phyloP scores from a whole-genome alignment of 495 filamentous ascomycete species.

The Evernia prunastri region DNA sequence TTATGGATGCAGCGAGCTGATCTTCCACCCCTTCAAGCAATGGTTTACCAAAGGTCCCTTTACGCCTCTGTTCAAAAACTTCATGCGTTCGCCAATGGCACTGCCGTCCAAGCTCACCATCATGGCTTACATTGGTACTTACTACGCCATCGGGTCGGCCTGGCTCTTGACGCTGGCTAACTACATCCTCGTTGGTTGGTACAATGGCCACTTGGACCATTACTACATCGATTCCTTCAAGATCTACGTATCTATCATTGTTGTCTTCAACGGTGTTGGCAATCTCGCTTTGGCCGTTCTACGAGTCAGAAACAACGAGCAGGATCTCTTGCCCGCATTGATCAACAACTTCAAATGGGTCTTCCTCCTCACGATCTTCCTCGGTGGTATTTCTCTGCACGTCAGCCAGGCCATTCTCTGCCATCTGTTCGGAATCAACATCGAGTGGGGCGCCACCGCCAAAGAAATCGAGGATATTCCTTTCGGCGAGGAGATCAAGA shows the following conservation, averaged over 20 bases:
- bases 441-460: slow-evolving; percentile 44
- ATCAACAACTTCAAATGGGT: slow-evolving; percentile 44
- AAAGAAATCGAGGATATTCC: slow-evolving; percentile 55
- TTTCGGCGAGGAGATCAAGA: slow-evolving; percentile 55
- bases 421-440: slow-evolving; percentile 44
- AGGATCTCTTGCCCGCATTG: slow-evolving; percentile 27
- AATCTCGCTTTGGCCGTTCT: slow-evolving; percentile 43
- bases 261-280: slow-evolving; percentile 42
- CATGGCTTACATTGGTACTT: slow-evolving; percentile 79
- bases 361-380: slow-evolving; percentile 41
- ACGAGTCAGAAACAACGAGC: slow-evolving; percentile 40
- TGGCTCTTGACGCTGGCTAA: slow-evolving; percentile 74
- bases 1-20: slow-evolving; percentile 77
- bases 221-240: slow-evolving; percentile 46
- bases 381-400: slow-evolving; percentile 43
- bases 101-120: slow-evolving; percentile 75
- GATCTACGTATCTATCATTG: slow-evolving; percentile 43
- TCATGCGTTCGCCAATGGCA: slow-evolving; percentile 65
- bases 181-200: slow-evolving; percentile 66
- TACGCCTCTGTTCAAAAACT: slow-evolving; percentile 65
- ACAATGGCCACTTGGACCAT: slow-evolving; percentile 40
- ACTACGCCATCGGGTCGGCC: slow-evolving; percentile 73
- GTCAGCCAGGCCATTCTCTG: slow-evolving; percentile 41
- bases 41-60: slow-evolving; percentile 58
- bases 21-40: slow-evolving; percentile 54